Evolutionary conservation across 345 rosid species (phyloP), one percentile per base, ranked within the genome.

Genomic region (Murraya koenigii): DNA sequence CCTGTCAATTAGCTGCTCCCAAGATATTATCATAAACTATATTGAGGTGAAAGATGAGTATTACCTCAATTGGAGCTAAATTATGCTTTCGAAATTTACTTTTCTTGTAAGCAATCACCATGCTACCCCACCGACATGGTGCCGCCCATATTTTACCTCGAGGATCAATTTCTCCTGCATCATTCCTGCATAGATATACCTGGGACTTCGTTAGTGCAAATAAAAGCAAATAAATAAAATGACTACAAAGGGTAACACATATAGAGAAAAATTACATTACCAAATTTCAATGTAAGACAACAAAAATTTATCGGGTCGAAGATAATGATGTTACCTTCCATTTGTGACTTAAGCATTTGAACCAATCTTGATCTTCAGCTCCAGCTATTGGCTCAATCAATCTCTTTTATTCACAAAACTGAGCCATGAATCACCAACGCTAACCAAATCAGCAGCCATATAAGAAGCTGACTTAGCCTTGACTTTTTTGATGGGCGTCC

Each of bases 31-130:
- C 17, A 47, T 47, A 0, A 47, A 47, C 2, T 14, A 3, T 3
- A 47, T 47, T 14, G n/a, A 22, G 5, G 8, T 35, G 19, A 71
- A 78, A 71, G 64, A 60, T 49, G 25, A 33, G 32, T 30, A 30
- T 69, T 71, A 93, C 98, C 97, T 92, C 88, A 59, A 95, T 87
- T 3, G 95, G 97, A 79, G n/a, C 86, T 87, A 95, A 78, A 59
- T 92, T 89, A 77, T 86, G 87, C 82, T 90, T 85, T 78, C 86
- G 80, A 85, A 95, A 90, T 80, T 87, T 89, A 86, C 87, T 92
- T 85, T 80, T 87, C 85, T 90, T 95, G 89, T 90, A 95, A 69
- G 98, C 98, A 69, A 95, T 92, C 17, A 95, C 99, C 88, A 95
- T 86, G 74, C 83, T 80, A 7, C 97, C 97, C 98, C 98, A 95